Evolutionary conservation across 371 early-diverging fungal species (phyloP).

Genomic region (Coemansia sp.): DNA sequence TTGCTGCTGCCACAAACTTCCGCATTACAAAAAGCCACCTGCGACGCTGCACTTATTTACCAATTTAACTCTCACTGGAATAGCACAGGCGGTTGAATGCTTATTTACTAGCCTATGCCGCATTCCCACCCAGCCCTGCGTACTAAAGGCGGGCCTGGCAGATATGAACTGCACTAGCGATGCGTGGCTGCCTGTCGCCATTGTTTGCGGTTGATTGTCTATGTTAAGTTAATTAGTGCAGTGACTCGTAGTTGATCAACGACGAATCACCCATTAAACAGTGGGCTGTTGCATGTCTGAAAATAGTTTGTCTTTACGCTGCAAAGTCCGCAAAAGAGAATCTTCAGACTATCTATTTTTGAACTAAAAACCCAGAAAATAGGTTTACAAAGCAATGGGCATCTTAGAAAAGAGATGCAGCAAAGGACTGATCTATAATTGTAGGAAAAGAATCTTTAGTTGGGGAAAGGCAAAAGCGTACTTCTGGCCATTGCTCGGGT

Average conservation of each 20-base stretch:
- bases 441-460: too few species aligned
- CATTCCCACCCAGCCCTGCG: too few species aligned
- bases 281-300: background rate
- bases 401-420: background rate
- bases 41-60: background rate
- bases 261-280: background rate
- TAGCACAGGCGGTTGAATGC: background rate
- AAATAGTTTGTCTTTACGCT: background rate
- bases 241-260: background rate
- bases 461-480: too few species aligned
- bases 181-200: background rate
- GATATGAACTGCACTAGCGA: background rate
- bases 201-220: background rate
- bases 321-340: too few species aligned
- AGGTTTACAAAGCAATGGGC: too few species aligned
- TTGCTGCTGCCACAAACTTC: too few species aligned
- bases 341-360: too few species aligned
- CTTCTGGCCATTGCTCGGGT: too few species aligned
- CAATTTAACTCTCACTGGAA: background rate
- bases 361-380: too few species aligned
- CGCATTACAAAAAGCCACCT: background rate
- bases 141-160: background rate
- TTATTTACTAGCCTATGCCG: background rate
- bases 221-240: background rate
- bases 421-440: too few species aligned